Percentiles rank a stretch among this genome's conserved stretches.
phyloP scores from a whole-genome alignment of 1,284 basidiomycete genomes.

The Puccinia polysora region DNA sequence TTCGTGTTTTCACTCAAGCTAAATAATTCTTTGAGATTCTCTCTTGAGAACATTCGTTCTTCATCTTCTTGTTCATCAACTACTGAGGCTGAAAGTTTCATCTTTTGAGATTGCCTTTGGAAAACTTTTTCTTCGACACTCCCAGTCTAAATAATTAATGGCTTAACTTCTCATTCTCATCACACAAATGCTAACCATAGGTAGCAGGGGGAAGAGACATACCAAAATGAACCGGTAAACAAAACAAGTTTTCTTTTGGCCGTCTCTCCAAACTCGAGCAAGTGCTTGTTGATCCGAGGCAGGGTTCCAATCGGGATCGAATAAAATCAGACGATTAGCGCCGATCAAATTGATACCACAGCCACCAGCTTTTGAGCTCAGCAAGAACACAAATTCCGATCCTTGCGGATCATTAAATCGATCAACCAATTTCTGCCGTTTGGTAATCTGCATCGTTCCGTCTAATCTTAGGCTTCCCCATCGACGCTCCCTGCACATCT shows the following conservation, averaged over 20 bases:
- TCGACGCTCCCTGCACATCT: conserved; percentile 67
- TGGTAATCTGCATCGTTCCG: conserved; percentile 85
- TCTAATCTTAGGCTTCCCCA: conserved; percentile 91
- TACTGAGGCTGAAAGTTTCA: conserved; percentile 91
- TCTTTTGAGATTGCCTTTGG: conserved; percentile 69
- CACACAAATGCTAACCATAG: too few species aligned
- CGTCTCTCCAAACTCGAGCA: conserved; percentile 98
- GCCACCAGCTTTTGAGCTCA: conserved; percentile 94
- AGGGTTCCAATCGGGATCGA: conserved; percentile 98
- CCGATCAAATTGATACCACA: conserved; percentile 98
- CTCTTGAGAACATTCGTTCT: conserved; percentile 89
- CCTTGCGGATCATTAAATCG: conserved; percentile 93
- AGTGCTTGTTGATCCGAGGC: conserved; percentile 97
- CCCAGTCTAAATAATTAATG: conserved; percentile 72
- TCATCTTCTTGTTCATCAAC: conserved; percentile 96
- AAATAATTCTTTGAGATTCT: conserved; percentile 85
- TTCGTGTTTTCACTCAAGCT: conserved; percentile 71
- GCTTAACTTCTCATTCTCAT: too few species aligned
- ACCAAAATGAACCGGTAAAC: conserved; percentile 38
- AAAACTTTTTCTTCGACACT: conserved; percentile 88
- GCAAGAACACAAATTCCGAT: conserved; percentile 90
- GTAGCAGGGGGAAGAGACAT: background rate
- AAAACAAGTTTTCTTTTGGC: conserved; percentile 75
- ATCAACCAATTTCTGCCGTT: conserved; percentile 95
- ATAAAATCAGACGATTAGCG: conserved; percentile 88